Evolutionary conservation across 805 yeast genomes (phyloP), one percentile per base, ranked within the genome.

Genomic region (Lipomyces japonicus): DNA sequence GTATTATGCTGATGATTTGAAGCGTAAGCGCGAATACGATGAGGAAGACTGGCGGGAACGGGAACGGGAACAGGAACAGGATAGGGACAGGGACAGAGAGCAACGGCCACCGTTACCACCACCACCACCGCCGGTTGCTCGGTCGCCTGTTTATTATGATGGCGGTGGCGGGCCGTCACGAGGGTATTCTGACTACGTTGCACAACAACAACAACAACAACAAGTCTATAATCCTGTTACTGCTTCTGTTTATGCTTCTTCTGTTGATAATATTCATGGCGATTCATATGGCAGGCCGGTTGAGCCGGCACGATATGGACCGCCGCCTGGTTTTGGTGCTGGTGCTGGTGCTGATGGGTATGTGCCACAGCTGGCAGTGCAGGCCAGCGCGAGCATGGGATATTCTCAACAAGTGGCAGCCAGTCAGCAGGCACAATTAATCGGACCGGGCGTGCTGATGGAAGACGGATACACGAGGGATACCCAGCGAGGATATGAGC

Each of bases 391-490:
- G n/a, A 19, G 18, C 23, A 31, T 28, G 41, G 40, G 16, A 37
- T 46, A 24, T n/a, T 46, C 7, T 21, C 39, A 18, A 18, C 7
- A 10, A 21, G 18, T n/a, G n/a, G n/a, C n/a, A n/a, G n/a, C n/a
- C n/a, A n/a, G n/a, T n/a, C n/a, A n/a, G n/a, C n/a, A n/a, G n/a
- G n/a, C n/a, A n/a, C n/a, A n/a, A n/a, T n/a, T n/a, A n/a, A n/a
- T n/a, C n/a, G n/a, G n/a, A n/a, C n/a, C n/a, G n/a, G 16, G 44
- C 3, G 37, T 45, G 14, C 4, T 38, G 2, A 46, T 45, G 2
- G 56, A 44, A n/a, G 54, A 51, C 31, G 55, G 55, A n/a, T 50
- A 44, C 26, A 50, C 50, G 9, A 42, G 54, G 16, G 54, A 52
- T 22, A 39, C 40, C 10, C 50, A 44, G 46, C 56, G 54, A 5